Conservation (phyloP, 495 filamentous ascomycete species). For the Aspergillus affinis region DNA sequence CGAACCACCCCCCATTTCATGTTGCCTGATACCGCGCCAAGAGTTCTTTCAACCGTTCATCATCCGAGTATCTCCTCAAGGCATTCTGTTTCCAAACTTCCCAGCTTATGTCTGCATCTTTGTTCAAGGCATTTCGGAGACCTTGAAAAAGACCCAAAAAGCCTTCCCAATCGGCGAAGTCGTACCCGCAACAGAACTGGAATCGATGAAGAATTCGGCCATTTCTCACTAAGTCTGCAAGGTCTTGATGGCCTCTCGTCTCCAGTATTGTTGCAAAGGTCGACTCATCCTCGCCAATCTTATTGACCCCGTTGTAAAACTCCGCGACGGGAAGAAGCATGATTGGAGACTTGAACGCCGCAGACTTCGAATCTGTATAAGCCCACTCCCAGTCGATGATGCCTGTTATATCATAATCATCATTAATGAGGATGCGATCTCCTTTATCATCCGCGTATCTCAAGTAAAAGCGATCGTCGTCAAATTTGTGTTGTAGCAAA, state of each 20-base stretch:
- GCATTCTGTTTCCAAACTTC: slow-evolving; percentile 33
- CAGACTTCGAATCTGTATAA: slow-evolving; percentile 31
- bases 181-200: slow-evolving; percentile 39
- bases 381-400: slow-evolving; percentile 50
- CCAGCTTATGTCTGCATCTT: slow-evolving; percentile 30
- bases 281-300: slow-evolving; percentile 34
- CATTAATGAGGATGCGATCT: slow-evolving; percentile 46
- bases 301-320: slow-evolving; percentile 40
- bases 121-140: slow-evolving; percentile 29
- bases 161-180: slow-evolving; percentile 40
- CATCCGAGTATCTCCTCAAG: slow-evolving; percentile 28
- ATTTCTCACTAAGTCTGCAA: slow-evolving; percentile 32
- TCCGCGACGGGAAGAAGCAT: slow-evolving; percentile 42
- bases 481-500: slow-evolving; percentile 12
- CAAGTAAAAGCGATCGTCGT: slow-evolving; percentile 40
- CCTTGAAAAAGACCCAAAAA: slow-evolving; percentile 42
- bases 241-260: slow-evolving; percentile 28
- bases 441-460: slow-evolving; percentile 47
- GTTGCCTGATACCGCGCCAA: not conserved
- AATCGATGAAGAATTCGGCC: slow-evolving; percentile 36
- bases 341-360: slow-evolving; percentile 42
- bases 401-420: slow-evolving; percentile 42
- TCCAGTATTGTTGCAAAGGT: slow-evolving; percentile 31
- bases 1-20: too few relatives aligned
- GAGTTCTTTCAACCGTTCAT: slow-evolving; percentile 23